Base-by-base conservation (phyloP, 805 yeast genomes). In the Monosporozyma servazzii region DNA sequence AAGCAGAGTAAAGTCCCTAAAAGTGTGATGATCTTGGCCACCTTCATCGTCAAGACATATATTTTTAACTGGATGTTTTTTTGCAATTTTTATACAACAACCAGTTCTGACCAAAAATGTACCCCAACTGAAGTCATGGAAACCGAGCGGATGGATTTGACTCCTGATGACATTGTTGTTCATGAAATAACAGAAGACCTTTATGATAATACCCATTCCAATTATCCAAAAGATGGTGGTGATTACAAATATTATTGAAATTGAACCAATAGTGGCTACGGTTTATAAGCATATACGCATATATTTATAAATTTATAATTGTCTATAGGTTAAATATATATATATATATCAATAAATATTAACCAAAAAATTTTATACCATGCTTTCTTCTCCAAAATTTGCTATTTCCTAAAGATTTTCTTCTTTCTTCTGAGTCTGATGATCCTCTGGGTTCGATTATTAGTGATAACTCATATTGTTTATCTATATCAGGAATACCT, bases 401-500 rank as follows among this genome's bases (percentile, higher is more conserved):
- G 17, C 25, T 21, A 17, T 21, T 11, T 17, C 37, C 42, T 21
- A 44, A 36, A 13, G 31, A 36, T 25, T 17, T 17, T 9, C 7
- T 33, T 13, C 27, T 31, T 30, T 39, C 45, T 20, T 44, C 40
- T 1, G 33, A 25, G 3, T 46, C 18, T 6, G 45, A 11, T 9
- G 27, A 39, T 5, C 15, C n/a, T 46, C 58, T 52, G 9, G 96
- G 96, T 67, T 90, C 98, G 54, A 86, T 70, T 41, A 74, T 71
- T 58, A 89, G 70, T 1, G 96, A 86, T 55, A 81, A 70, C 56
- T 82, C 82, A 64, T 90, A 90, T 66, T 87, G 85, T 49, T 80
- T 85, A 50, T 89, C 95, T 54, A 86, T 85, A 39, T 85, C 80
- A 3, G 95, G 91, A 0, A 69, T 61, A 40, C 61, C 57, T 27